Percentiles rank a stretch among this genome's conserved stretches.
These are phyloP conservation scores for Saturnispora silvae DNA, from an alignment of 805 yeast species.

Conservation along the genomic window DNA sequence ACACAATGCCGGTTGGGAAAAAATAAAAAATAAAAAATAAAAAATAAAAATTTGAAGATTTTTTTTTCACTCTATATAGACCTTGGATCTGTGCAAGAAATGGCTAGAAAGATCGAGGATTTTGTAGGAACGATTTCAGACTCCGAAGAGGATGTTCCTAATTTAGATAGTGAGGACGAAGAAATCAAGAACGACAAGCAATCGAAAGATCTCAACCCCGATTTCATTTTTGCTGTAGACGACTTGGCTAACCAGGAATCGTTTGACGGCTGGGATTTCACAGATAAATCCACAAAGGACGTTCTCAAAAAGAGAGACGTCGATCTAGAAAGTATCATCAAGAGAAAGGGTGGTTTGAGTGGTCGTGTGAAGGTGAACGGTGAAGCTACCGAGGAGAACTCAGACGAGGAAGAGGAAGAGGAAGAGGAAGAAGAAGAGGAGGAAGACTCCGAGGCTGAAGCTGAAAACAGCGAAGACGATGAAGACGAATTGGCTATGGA, in stretches of 20 bases:
- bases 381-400: conserved; percentile 24
- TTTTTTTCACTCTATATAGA: neutral
- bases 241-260: conserved; percentile 24
- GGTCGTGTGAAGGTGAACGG: conserved; percentile 24
- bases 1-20: too few species aligned
- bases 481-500: conserved; percentile 33
- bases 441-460: conserved; percentile 9
- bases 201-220: conserved; percentile 59
- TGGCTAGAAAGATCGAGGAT: conserved; percentile 27
- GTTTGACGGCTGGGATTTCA: conserved; percentile 81
- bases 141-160: conserved; percentile 55
- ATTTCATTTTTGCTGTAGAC: conserved; percentile 57
- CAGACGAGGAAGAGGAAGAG: conserved; percentile 28
- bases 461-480: too few species aligned
- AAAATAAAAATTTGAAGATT: neutral
- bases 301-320: conserved; percentile 42
- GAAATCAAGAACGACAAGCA: conserved; percentile 22
- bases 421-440: conserved; percentile 24
- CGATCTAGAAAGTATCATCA: conserved; percentile 79
- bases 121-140: conserved; percentile 69
- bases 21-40: neutral
- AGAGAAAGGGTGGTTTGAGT: conserved; percentile 64
- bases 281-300: conserved; percentile 30
- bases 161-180: conserved; percentile 28
- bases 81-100: too few species aligned